Base-by-base conservation (phyloP, 1,284 basidiomycete species). In the Malassezia dermatis region DNA sequence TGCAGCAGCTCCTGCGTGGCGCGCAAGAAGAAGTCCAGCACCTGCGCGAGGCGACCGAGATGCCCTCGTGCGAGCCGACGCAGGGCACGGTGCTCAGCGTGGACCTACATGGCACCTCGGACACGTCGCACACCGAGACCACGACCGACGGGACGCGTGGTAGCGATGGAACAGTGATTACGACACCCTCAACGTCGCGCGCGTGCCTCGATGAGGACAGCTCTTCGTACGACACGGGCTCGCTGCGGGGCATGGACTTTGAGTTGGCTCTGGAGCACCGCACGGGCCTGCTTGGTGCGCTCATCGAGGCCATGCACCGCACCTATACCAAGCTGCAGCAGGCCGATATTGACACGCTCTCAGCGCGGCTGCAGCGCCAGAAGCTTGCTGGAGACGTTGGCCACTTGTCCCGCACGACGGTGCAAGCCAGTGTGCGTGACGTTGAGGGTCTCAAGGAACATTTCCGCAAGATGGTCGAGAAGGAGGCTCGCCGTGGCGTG, bases 311-410 rank as follows among this genome's bases (percentile, higher is more conserved):
- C 61, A 78, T 86, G 49, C 76, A 79, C 26, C 78, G 81, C 24
- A 77, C 94, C 11, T 78, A 88, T 48, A 80, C 79, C 50, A 82
- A 85, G 17, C 79, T 95, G 60, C 78, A 81, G 15, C 83, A 86
- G 61, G 85, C 90, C 1, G 91, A 98, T 64, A 84, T 91, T 1
- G 80, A 86, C 26, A 90, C 89, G 0, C 79, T 98, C 35, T 87
- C 87, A 40, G 86, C 86, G 56, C 83, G 93, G 13, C 79, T 98
- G 40, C 93, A 90, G 76, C 84, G 89, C 43, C 93, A 96, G 63
- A 83, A 91, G 67, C 80, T 96, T 2, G 76, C 86, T 2, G 85
- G 84, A 39, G 91, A 96, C 65, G 81, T 96, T 17, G 82, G 83
- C 13, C 88, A 95, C 68, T 79, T 96, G 15, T 91, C 90, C 0